Evolutionary conservation across 192 early-diverging fungal genomes (phyloP).

Genomic region (Dissophora ornata): DNA sequence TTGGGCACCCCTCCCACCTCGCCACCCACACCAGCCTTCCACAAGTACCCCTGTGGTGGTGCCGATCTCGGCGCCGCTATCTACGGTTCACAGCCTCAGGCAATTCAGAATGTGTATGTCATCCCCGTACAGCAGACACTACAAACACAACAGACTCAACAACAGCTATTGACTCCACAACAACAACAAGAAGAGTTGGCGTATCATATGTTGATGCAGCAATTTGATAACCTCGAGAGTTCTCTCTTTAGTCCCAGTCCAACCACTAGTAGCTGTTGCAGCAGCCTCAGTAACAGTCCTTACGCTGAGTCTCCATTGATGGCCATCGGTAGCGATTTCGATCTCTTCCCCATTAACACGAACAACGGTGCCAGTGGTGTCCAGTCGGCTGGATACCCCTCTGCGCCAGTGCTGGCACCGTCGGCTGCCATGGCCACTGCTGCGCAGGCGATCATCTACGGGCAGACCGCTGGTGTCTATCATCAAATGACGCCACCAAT

Average conservation of each 20-base stretch:
- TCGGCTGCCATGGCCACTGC: background rate
- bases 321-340: slow-evolving; percentile 36
- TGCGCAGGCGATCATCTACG: background rate
- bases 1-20: slow-evolving; percentile 47
- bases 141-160: slow-evolving; percentile 15
- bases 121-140: slow-evolving; percentile 11
- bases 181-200: slow-evolving; percentile 28
- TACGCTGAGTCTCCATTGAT: slow-evolving; percentile 35
- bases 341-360: slow-evolving; percentile 35
- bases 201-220: slow-evolving; percentile 43
- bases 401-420: slow-evolving; percentile 33
- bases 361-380: background rate
- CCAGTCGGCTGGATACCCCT: background rate
- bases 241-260: slow-evolving; percentile 51
- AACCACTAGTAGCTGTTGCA: slow-evolving; percentile 31
- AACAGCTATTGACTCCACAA: background rate
- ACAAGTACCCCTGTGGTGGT: slow-evolving; percentile 16
- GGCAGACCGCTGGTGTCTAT: slow-evolving; percentile 13
- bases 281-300: slow-evolving; percentile 41
- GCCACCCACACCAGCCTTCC: slow-evolving; percentile 32
- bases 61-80: slow-evolving; percentile 17
- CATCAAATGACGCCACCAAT: slow-evolving; percentile 39
- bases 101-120: slow-evolving; percentile 48
- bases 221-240: slow-evolving; percentile 51
- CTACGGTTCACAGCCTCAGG: slow-evolving; percentile 24